Percentiles rank a stretch among this genome's conserved stretches.
Evolutionary conservation across 306 rosid genomes (phyloP).

Genomic region (Macrotyloma uniflorum): DNA sequence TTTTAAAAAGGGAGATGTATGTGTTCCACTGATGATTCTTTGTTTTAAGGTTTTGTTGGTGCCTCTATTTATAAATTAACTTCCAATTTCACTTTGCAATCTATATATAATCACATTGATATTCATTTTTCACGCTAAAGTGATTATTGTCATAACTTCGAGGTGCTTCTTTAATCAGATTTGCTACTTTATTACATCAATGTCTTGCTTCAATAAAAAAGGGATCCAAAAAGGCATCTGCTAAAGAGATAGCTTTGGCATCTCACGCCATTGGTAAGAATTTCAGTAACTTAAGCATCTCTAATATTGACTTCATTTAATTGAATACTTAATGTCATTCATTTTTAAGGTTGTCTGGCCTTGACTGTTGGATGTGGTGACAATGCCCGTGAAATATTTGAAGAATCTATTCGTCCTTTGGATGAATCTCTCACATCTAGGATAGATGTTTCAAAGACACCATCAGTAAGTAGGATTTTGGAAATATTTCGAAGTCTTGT

Average conservation of each 20-base stretch:
- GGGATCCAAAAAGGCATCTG: slow-evolving; percentile 79
- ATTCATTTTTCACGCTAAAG: neutral
- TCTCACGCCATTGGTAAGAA: slow-evolving; percentile 78
- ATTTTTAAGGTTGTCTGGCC: slow-evolving; percentile 68
- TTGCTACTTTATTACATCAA: slow-evolving; percentile 85
- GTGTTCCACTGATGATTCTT: neutral
- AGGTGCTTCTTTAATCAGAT: slow-evolving; percentile 50
- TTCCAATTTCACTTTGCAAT: neutral
- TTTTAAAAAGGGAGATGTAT: neutral
- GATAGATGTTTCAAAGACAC: slow-evolving; percentile 54
- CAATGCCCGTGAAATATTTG: slow-evolving; percentile 76
- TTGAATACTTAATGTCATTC: slow-evolving; percentile 24
- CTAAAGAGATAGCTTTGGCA: slow-evolving; percentile 81
- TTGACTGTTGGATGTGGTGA: slow-evolving; percentile 83
- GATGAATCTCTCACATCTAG: slow-evolving; percentile 68
- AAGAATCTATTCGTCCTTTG: slow-evolving; percentile 59
- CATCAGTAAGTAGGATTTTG: slow-evolving; percentile 52
- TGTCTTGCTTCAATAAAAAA: slow-evolving; percentile 79
- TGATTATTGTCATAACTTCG: slow-evolving; percentile 26
- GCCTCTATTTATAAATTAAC: neutral
- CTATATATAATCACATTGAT: neutral
- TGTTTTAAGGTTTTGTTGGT: neutral
- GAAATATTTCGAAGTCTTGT: slow-evolving; percentile 10
- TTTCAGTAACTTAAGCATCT: slow-evolving; percentile 19
- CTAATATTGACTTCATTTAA: neutral